Evolutionary conservation across 192 early-diverging fungal genomes (phyloP), one percentile per base, ranked within the genome.

Genomic region (Jimgerdemannia lactiflua): DNA sequence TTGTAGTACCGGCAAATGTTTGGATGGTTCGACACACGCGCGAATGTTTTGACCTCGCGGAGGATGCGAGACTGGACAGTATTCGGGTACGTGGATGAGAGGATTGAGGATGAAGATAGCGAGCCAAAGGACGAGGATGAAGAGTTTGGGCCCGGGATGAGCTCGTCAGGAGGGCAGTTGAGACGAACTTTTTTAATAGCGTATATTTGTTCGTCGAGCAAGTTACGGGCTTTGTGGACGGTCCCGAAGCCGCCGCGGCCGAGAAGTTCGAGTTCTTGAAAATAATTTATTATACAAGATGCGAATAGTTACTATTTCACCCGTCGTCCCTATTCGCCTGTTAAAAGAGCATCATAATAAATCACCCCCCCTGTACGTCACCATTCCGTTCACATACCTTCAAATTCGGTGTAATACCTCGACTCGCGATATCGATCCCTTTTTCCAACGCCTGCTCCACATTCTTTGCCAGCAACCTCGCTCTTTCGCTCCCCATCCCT

Each of bases 101-200:
- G 6, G 6, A 59, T 59, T 14, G 49, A 59, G 49, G 49, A 59
- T 14, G 49, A 59, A 14, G 49, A 59, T 2, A 59, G 49, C 14
- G 49, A 59, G 49, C 49, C 49, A 59, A 59, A 59, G 8, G 49
- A 59, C 14, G 49, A 59, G 49, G 49, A 59, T 0, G 49, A 59
- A 10, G 14, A 59, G 49, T 6, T 14, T 59, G 49, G 49, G 49
- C 49, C 49, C 8, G 49, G 49, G 14, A 59, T 14, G 49, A 59
- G 49, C 49, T 59, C 49, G 49, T 94, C 94, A 67, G 94, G 91
- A 67, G 89, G 87, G 59, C 92, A 90, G 78, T 96, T 91, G 74
- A 97, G 83, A 69, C 88, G 87, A 71, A 98, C 94, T 80, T 94
- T 97, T 73, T 98, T 98, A 74, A 98, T 93, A 8, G 96, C 95